Conservation (phyloP, 495 filamentous ascomycete genomes). For the Beverwykella pulmonaria region DNA sequence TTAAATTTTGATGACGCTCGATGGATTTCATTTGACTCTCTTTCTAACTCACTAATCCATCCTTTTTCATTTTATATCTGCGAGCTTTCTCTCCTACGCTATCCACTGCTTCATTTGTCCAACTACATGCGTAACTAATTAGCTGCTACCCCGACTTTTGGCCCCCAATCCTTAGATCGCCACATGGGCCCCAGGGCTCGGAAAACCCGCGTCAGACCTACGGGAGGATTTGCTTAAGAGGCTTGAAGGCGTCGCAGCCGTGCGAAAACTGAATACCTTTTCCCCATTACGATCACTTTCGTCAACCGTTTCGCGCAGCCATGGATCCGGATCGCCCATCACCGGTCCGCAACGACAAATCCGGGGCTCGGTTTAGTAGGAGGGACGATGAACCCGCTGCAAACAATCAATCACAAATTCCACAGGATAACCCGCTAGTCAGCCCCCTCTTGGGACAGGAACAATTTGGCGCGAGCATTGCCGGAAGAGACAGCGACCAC, state of each 20-base stretch:
- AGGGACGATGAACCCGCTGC: neutral
- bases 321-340: constrained; percentile 1
- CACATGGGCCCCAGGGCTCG: too few species aligned
- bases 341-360: neutral
- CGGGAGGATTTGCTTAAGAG: neutral
- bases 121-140: too few species aligned
- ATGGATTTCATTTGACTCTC: too few species aligned
- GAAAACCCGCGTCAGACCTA: neutral
- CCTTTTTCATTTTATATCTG: too few species aligned
- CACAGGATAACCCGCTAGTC: neutral
- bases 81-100: too few species aligned
- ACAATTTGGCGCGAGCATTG: neutral
- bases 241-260: neutral
- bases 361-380: constrained; percentile 7
- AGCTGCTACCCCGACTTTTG: neutral
- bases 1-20: too few species aligned
- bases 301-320: neutral
- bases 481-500: constrained; percentile 1
- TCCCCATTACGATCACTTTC: neutral
- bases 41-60: too few species aligned
- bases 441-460: neutral
- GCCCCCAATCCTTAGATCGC: neutral
- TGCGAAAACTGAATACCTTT: neutral
- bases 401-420: neutral
- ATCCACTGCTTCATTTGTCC: too few species aligned